Conservation (phyloP, 1,284 basidiomycete genomes). For the Waitea zeae region DNA sequence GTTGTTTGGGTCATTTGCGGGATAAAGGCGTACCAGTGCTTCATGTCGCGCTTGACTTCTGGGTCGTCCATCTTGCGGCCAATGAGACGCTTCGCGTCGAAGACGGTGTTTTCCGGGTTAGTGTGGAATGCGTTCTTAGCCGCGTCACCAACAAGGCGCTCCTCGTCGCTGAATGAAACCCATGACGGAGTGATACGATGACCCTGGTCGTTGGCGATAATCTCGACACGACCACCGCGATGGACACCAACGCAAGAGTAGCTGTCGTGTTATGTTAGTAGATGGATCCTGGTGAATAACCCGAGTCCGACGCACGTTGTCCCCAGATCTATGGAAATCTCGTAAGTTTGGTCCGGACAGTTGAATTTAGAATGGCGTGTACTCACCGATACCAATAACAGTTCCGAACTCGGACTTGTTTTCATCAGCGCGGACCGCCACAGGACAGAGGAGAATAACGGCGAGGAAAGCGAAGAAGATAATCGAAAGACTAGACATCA, state of each 20-base stretch:
- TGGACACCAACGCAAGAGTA: slow-evolving; percentile 58
- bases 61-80: slow-evolving; percentile 72
- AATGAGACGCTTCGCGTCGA: slow-evolving; percentile 96
- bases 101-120: slow-evolving; percentile 90
- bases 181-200: slow-evolving; percentile 95
- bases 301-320: too few species aligned
- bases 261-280: too few species aligned
- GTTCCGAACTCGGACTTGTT: slow-evolving; percentile 62
- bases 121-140: slow-evolving; percentile 70
- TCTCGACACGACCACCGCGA: slow-evolving; percentile 85
- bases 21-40: slow-evolving; percentile 45
- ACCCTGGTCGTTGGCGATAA: slow-evolving; percentile 95
- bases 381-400: slow-evolving; percentile 88
- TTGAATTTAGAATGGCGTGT: not conserved
- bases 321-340: slow-evolving; percentile 43
- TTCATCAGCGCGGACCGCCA: slow-evolving; percentile 39
- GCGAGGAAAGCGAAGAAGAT: slow-evolving; percentile 47
- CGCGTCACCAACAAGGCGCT: slow-evolving; percentile 74
- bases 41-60: slow-evolving; percentile 69
- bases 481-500: slow-evolving; percentile 48
- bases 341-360: slow-evolving; percentile 9
- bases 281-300: too few species aligned
- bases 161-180: slow-evolving; percentile 84
- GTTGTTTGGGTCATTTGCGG: not conserved
- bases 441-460: slow-evolving; percentile 42